These are phyloP conservation scores for Diaporthe sp. DNA, from an alignment of 2,329 filamentous ascomycete genomes.

Conservation along the genomic window DNA sequence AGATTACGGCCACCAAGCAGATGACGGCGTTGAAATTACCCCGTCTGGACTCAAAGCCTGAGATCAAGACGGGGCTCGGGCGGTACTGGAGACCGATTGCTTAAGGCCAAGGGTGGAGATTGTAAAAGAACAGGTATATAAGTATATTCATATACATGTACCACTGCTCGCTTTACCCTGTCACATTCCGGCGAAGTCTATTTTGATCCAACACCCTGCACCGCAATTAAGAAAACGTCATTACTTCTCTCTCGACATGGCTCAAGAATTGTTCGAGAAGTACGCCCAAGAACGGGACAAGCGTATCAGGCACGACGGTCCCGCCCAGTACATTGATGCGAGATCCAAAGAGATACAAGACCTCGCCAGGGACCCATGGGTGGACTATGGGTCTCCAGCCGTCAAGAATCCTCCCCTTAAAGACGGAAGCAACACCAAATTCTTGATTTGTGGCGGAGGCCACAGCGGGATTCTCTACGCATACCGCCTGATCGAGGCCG, in stretches of 20 bases:
- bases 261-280: slow-evolving; percentile 1
- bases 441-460: slow-evolving; percentile 59
- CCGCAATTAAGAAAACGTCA: neutral
- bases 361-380: neutral
- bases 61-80: neutral
- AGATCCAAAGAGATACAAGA: neutral
- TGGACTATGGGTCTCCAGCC: neutral
- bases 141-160: neutral
- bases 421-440: slow-evolving; percentile 9
- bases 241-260: neutral
- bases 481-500: slow-evolving; percentile 54
- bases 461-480: slow-evolving; percentile 59
- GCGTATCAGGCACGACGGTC: neutral
- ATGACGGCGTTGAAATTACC: neutral
- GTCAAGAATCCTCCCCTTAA: neutral
- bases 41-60: neutral
- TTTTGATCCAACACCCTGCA: neutral
- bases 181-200: neutral
- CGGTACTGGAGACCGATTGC: neutral
- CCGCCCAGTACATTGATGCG: neutral
- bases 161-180: neutral
- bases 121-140: neutral
- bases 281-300: neutral
- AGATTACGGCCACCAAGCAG: neutral
- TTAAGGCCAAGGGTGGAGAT: neutral